Evolutionary conservation across 805 yeast species (phyloP), one percentile per base, ranked within the genome.

Genomic region (Debaryomyces tyrocola): DNA sequence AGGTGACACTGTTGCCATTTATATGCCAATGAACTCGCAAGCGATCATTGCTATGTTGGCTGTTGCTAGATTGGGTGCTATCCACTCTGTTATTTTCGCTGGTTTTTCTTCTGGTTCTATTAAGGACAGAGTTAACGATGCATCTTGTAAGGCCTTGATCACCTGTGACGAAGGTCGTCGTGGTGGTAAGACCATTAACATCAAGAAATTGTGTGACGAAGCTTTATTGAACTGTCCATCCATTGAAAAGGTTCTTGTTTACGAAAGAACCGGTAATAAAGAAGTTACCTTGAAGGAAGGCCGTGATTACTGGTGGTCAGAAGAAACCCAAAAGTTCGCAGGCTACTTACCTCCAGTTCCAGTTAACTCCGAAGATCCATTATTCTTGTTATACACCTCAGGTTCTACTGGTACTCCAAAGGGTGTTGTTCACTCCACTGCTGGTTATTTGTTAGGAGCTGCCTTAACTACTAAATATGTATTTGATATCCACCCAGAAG

Each of bases 391-490:
- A 54, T 87, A 87, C 67, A 87, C 95, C 37, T 86, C 92, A 14
- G 96, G 96, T 45, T 85, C 92, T 18, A 87, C 96, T 10, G 96
- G 96, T 52, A 82, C 87, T 51, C 96, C 96, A 63, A 87, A 87
- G 73, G 96, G 96, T 66, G 85, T 87, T 40, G 86, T 81, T 51
- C 96, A 87, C 68, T 68, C 85, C 38, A 87, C 94, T 47, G 94
- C 85, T 36, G 96, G 95, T 46, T 87, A 82, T 64, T 69, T 87
- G 50, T 72, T 87, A 48, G 86, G 87, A 50, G 90, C 94, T 15
- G 73, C 84, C 46, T 54, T 87, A 60, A 81, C 92, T 40, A 83
- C 90, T 58, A 83, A 83, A 60, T 87, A 87, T 60, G 79, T 82
- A 38, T 87, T 87, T 66, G 95, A 87, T 66, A 75, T 85, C 35